Evolutionary conservation across 176 grass and related monocot genomes (phyloP), one percentile per base, ranked within the genome.

Genomic region (Oryza brachyantha): DNA sequence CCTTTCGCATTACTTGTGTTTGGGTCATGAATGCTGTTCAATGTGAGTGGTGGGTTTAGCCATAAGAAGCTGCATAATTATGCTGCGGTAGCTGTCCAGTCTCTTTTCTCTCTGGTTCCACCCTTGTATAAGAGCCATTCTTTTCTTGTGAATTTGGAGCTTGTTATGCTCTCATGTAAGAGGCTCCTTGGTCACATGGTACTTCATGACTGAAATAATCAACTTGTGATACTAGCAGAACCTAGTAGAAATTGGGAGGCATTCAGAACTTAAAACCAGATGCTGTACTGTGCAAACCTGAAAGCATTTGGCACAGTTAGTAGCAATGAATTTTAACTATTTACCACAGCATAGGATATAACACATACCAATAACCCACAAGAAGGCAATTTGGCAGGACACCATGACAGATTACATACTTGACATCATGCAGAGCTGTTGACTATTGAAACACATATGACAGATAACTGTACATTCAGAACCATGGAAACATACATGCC

Each of bases 1-100:
- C 57, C 43, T 82, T 79, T 32, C 37, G 69, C 80, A 63, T 57
- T 86, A 68, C 60, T 79, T 50, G 58, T 84, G 84, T 84, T 25
- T 25, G 68, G 79, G 36, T 81, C 73, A 45, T 75, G 78, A 83
- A 84, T 80, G 74, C 21, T 83, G 66, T 94, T 81, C 85, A 64
- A 22, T 74, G 83, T 58, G 76, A 74, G 83, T 84, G 67, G 31
- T 77, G 72, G 72, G 25, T 77, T 66, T 73, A 75, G 85, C 86
- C 83, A 81, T 81, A 84, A 84, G 55, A 83, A 89, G 72, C 83
- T 73, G 41, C 79, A 83, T 59, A 79, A 85, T 77, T 82, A 85
- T 93, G 72, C 74, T 5, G 21, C 24, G 2, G 59, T 17, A 87
- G 62, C 43, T 63, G 70, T 52, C 14, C 71, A 60, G n/a, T 79